These are phyloP conservation scores for Diatrype stigma DNA, from an alignment of 2,329 filamentous ascomycete species.

Conservation along the genomic window DNA sequence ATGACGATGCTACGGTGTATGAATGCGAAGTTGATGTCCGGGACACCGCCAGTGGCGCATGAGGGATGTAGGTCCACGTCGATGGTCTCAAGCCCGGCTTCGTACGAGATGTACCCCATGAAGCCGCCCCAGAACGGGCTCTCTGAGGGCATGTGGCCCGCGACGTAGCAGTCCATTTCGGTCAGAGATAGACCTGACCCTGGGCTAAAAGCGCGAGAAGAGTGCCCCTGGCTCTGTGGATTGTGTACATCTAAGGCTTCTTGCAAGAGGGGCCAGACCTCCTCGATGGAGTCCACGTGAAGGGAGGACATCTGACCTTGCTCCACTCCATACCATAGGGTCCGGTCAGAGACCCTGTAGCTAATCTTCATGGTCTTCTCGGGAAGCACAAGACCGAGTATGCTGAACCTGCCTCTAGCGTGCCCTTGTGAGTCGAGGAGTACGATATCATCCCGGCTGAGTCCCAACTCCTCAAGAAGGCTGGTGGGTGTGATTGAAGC, in stretches of 20 bases:
- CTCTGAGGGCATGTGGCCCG: background rate
- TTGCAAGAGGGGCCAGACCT: background rate
- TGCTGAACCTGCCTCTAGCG: background rate
- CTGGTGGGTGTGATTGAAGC: background rate
- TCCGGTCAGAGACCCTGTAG: slow-evolving; percentile 9
- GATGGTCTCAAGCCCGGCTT: slow-evolving; percentile 56
- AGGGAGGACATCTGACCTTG: background rate
- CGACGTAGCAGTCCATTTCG: background rate
- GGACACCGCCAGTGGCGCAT: slow-evolving; percentile 17
- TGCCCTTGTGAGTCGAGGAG: slow-evolving; percentile 20
- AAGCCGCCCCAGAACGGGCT: slow-evolving; percentile 67
- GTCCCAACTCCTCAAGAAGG: background rate
- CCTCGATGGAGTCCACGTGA: background rate
- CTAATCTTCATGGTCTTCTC: slow-evolving; percentile 3
- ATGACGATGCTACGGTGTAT: slow-evolving; percentile 61
- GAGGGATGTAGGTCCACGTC: slow-evolving; percentile 30
- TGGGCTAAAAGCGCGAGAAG: background rate
- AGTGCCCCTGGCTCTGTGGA: background rate
- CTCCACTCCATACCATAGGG: background rate
- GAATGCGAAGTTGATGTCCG: slow-evolving; percentile 61
- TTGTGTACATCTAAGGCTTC: background rate
- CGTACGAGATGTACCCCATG: slow-evolving; percentile 65
- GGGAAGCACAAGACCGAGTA: background rate
- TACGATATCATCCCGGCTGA: slow-evolving; percentile 15
- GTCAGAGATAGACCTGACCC: background rate